Percentiles rank a stretch among this genome's conserved stretches.
These are phyloP conservation scores for Termitomyces sp. DNA, from an alignment of 1,284 basidiomycete genomes.

Conservation along the genomic window DNA sequence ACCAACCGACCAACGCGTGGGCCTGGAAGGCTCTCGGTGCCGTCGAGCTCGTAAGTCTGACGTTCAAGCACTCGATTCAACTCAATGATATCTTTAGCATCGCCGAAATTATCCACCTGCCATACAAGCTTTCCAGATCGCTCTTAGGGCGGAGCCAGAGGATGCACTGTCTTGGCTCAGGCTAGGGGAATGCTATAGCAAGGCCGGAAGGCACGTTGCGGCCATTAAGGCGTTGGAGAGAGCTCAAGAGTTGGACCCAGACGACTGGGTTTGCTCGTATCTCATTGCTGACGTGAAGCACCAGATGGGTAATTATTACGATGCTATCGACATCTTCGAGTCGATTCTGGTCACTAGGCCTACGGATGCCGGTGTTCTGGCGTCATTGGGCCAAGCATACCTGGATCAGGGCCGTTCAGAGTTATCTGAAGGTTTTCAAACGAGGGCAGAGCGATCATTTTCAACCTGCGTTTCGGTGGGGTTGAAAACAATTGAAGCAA, in stretches of 20 bases:
- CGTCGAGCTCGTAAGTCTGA: conserved; percentile 75
- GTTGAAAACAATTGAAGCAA: conserved; percentile 50
- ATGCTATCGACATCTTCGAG: conserved; percentile 70
- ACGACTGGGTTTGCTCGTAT: conserved; percentile 84
- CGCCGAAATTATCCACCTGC: conserved; percentile 74
- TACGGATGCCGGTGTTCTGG: conserved; percentile 64
- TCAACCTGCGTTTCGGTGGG: conserved; percentile 53
- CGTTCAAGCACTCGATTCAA: neutral
- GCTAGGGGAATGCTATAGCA: conserved; percentile 89
- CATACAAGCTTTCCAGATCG: conserved; percentile 85
- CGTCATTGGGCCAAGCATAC: conserved; percentile 72
- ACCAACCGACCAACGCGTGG: conserved; percentile 85
- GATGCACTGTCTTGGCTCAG: conserved; percentile 85
- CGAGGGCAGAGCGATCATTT: conserved; percentile 74
- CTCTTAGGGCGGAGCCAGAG: conserved; percentile 75
- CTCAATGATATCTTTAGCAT: conserved; percentile 42
- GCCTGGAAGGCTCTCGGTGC: conserved; percentile 97
- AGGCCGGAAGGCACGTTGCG: conserved; percentile 83
- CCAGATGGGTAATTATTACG: conserved; percentile 71
- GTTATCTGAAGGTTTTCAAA: conserved; percentile 62
- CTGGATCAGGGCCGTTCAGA: conserved; percentile 72
- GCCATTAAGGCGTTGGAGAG: conserved; percentile 83
- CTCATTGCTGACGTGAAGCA: conserved; percentile 84
- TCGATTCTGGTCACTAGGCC: conserved; percentile 56
- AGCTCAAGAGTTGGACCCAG: conserved; percentile 63